A percentile compares a stretch with the other conserved stretches of the same genome.
phyloP scores from a whole-genome alignment of 768 basidiomycete species.

The Boletus reticulatus region DNA sequence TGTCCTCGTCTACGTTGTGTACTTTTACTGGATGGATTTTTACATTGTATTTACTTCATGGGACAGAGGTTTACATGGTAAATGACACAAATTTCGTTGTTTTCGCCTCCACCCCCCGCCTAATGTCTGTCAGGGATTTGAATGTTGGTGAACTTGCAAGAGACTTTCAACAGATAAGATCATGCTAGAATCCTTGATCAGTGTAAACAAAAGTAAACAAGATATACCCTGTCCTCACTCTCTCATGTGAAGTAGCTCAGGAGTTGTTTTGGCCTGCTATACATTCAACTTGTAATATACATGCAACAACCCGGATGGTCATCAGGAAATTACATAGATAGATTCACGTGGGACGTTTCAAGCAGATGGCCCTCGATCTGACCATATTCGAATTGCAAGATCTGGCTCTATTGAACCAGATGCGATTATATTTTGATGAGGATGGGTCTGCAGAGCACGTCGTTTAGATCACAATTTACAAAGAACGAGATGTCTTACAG shows the following conservation, averaged over 20 bases:
- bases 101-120: too few relatives aligned
- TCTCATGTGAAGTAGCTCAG: too few relatives aligned
- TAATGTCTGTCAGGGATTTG: too few relatives aligned
- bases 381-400: constrained; percentile 80
- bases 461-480: background rate
- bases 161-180: too few relatives aligned
- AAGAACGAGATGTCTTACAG: constrained; percentile 51
- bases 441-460: constrained; percentile 62
- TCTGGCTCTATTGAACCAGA: constrained; percentile 87
- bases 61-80: constrained; percentile 1
- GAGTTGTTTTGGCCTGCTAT: too few relatives aligned
- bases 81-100: too few relatives aligned
- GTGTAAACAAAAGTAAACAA: too few relatives aligned
- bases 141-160: too few relatives aligned
- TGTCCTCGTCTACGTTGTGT: constrained; percentile 1
- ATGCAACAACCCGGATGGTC: too few relatives aligned
- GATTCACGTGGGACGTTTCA: constrained; percentile 5
- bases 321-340: background rate
- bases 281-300: too few relatives aligned
- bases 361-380: constrained; percentile 40
- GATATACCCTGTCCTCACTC: too few relatives aligned
- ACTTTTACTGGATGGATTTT: constrained; percentile 10
- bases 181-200: too few relatives aligned
- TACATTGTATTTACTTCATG: constrained; percentile 7
- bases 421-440: constrained; percentile 82